phyloP scores from a whole-genome alignment of 768 basidiomycete genomes.

The Harrya chromipes region DNA sequence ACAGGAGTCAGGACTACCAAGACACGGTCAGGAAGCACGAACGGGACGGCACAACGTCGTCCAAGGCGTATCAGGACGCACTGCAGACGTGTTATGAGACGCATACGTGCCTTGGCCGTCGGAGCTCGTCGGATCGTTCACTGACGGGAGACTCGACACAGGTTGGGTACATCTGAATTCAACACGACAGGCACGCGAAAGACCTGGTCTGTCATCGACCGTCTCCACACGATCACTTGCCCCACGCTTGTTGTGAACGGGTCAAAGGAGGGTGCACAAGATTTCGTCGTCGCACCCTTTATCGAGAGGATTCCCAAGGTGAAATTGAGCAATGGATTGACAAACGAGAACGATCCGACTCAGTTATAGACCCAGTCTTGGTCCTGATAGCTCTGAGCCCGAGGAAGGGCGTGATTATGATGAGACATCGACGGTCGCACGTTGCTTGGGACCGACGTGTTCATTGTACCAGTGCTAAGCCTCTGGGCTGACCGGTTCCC shows the following conservation, averaged over 20 bases:
- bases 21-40: slow-evolving; percentile 29
- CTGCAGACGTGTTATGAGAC: slow-evolving; percentile 27
- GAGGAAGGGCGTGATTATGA: slow-evolving; percentile 92
- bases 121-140: slow-evolving; percentile 25
- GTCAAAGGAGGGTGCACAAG: slow-evolving; percentile 34
- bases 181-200: slow-evolving; percentile 38
- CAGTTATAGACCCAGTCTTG: slow-evolving; percentile 94
- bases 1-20: slow-evolving; percentile 19
- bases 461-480: slow-evolving; percentile 99
- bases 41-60: slow-evolving; percentile 28
- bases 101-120: slow-evolving; percentile 35
- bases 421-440: slow-evolving; percentile 92
- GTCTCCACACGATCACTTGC: slow-evolving; percentile 36
- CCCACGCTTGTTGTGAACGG: slow-evolving; percentile 40
- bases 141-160: neutral
- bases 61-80: slow-evolving; percentile 31
- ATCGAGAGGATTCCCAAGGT: slow-evolving; percentile 30
- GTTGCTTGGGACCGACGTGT: slow-evolving; percentile 87
- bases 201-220: slow-evolving; percentile 44
- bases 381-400: slow-evolving; percentile 95
- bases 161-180: slow-evolving; percentile 29
- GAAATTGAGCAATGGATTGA: slow-evolving; percentile 38
- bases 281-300: slow-evolving; percentile 32
- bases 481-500: slow-evolving; percentile 98
- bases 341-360: too few species aligned